Conservation (phyloP, 2,329 filamentous ascomycete species). For the Pseudocercospora pini-densiflorae region DNA sequence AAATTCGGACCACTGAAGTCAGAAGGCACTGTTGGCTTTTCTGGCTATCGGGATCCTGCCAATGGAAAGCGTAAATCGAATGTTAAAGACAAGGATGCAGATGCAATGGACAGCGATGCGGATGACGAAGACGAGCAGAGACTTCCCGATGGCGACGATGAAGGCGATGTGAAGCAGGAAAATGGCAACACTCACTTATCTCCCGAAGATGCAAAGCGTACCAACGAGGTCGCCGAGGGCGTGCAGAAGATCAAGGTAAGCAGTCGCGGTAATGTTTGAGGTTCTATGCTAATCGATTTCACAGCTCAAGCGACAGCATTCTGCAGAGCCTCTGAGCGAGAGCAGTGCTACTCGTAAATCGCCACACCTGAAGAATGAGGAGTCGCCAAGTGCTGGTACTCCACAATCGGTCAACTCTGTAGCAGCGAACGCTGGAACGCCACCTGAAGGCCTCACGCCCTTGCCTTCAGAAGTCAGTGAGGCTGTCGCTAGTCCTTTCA, state of each 20-base stretch:
- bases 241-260: constrained; percentile 81
- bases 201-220: constrained; percentile 72
- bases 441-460: constrained; percentile 36
- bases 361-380: constrained; percentile 43
- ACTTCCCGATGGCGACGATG: constrained; percentile 56
- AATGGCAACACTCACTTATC: constrained; percentile 57
- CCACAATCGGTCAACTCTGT: constrained; percentile 41
- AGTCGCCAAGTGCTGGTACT: constrained; percentile 50
- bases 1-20: constrained; percentile 82
- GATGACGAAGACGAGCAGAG: constrained; percentile 67
- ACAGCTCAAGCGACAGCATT: constrained; percentile 81
- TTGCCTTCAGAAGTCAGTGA: constrained; percentile 49
- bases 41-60: constrained; percentile 68
- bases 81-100: constrained; percentile 55
- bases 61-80: constrained; percentile 62
- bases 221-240: constrained; percentile 77
- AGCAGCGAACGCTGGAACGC: constrained; percentile 37
- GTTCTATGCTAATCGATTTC: constrained; percentile 26
- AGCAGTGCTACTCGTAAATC: constrained; percentile 47
- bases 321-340: constrained; percentile 66
- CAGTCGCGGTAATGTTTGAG: background rate
- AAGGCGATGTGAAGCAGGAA: constrained; percentile 64
- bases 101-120: constrained; percentile 76
- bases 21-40: constrained; percentile 87
- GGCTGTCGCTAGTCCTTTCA: constrained; percentile 70